phyloP scores from a whole-genome alignment of 352 stramenopile genomes.

The Phytophthora quininea region DNA sequence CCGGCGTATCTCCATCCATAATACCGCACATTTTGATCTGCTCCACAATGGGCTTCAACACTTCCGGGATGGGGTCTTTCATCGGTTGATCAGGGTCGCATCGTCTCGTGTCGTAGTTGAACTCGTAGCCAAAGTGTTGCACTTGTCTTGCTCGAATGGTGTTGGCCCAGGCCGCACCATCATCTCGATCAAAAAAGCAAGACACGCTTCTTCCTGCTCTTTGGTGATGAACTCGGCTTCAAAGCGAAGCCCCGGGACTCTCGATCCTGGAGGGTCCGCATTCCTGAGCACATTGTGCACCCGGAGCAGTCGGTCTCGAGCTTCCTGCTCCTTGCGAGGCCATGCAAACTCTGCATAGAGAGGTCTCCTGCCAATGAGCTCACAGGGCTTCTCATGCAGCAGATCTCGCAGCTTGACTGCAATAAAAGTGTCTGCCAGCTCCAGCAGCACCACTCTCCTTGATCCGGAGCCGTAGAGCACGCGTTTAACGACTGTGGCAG shows the following conservation, averaged over 20 bases:
- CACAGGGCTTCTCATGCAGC: conserved; percentile 68
- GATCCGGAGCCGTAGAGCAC: conserved; percentile 69
- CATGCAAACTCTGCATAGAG: conserved; percentile 84
- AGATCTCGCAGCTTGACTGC: conserved; percentile 38
- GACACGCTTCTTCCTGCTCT: conserved; percentile 56
- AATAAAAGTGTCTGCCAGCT: conserved; percentile 22
- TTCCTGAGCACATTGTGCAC: conserved; percentile 66
- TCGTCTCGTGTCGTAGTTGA: conserved; percentile 84
- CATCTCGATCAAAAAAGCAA: conserved; percentile 69
- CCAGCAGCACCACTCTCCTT: conserved; percentile 54
- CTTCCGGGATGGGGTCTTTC: conserved; percentile 48
- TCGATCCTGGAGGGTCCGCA: conserved; percentile 36
- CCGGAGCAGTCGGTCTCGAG: conserved; percentile 57
- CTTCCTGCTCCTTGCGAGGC: conserved; percentile 70
- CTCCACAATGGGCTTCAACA: conserved; percentile 51
- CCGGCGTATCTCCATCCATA: conserved; percentile 60
- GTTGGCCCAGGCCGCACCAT: conserved; percentile 60
- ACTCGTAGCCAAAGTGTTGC: conserved; percentile 89
- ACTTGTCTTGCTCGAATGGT: conserved; percentile 85
- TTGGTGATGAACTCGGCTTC: conserved; percentile 69
- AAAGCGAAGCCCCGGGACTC: conserved; percentile 71
- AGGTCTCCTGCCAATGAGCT: conserved; percentile 52
- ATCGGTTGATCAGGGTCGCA: conserved; percentile 62
- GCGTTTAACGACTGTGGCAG: conserved; percentile 34
- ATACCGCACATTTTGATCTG: conserved; percentile 54